A percentile compares a stretch with the other conserved stretches of the same genome.
These are phyloP conservation scores for Vicia faba DNA, from an alignment of 306 rosid species.

Conservation along the genomic window DNA sequence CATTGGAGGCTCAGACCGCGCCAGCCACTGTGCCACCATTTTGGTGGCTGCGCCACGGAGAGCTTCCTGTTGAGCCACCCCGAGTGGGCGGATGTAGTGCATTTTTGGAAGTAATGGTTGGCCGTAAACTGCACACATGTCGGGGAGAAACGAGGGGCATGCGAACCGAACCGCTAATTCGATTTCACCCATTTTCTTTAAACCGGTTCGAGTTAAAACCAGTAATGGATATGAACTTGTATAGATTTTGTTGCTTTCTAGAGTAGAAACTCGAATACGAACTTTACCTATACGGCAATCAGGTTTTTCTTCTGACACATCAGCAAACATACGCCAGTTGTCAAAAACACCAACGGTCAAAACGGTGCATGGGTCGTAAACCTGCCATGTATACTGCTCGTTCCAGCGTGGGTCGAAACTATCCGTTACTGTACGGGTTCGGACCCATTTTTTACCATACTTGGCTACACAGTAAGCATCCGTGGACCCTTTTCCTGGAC, in stretches of 20 bases:
- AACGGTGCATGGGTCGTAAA: slow-evolving; percentile 79
- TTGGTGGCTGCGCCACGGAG: slow-evolving; percentile 78
- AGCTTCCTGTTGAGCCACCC: slow-evolving; percentile 86
- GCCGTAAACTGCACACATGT: slow-evolving; percentile 70
- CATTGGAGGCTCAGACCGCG: slow-evolving; percentile 76
- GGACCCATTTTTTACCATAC: slow-evolving; percentile 86
- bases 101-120: slow-evolving; percentile 82
- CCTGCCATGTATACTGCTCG: slow-evolving; percentile 95
- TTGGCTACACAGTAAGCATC: slow-evolving; percentile 90
- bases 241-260: slow-evolving; percentile 82
- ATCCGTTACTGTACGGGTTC: slow-evolving; percentile 75
- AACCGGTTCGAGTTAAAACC: slow-evolving; percentile 57
- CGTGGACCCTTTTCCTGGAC: slow-evolving; percentile 62
- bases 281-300: slow-evolving; percentile 69
- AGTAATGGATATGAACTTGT: slow-evolving; percentile 74
- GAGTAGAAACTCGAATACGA: slow-evolving; percentile 83
- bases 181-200: slow-evolving; percentile 89
- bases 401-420: slow-evolving; percentile 90
- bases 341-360: slow-evolving; percentile 79
- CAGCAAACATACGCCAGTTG: slow-evolving; percentile 62
- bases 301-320: slow-evolving; percentile 42
- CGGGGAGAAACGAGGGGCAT: slow-evolving; percentile 73
- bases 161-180: slow-evolving; percentile 85
- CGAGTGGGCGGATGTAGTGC: slow-evolving; percentile 90
- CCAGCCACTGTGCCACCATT: slow-evolving; percentile 85